Percentiles rank a stretch among this genome's conserved stretches.
Conservation (phyloP, 768 basidiomycete genomes). For the Coprinopsis strossmayeri region DNA sequence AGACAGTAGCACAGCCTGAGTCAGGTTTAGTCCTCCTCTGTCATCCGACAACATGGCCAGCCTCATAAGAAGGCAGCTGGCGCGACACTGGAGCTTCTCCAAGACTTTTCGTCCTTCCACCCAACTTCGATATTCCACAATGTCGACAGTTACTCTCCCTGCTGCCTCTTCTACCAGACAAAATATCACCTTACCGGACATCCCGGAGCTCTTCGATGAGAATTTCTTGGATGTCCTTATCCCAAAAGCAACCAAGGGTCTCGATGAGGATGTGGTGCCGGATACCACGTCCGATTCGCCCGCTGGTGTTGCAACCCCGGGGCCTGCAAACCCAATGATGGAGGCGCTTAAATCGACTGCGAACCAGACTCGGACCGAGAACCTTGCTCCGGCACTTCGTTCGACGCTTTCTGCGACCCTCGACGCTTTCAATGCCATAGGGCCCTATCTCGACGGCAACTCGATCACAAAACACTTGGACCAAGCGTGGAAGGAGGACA, state of each 20-base stretch:
- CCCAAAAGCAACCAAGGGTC: conserved; percentile 25
- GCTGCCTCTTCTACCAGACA: conserved; percentile 27
- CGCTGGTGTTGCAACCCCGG: conserved; percentile 8
- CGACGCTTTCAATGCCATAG: conserved; percentile 50
- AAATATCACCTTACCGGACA: conserved; percentile 43
- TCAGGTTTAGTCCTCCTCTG: no score
- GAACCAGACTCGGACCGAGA: conserved; percentile 43
- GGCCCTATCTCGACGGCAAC: conserved; percentile 14
- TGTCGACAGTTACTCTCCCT: conserved; percentile 13
- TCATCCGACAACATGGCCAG: not conserved
- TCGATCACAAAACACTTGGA: conserved; percentile 30
- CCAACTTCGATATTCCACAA: conserved; percentile 8
- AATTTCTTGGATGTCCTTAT: conserved; percentile 53
- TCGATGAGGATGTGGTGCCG: no score
- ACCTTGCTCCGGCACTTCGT: conserved; percentile 41
- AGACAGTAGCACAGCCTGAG: no score
- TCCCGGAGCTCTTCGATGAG: conserved; percentile 52
- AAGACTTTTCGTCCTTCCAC: not conserved
- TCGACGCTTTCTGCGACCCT: conserved; percentile 48
- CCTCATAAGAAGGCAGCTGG: not conserved
- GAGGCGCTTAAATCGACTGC: conserved; percentile 38
- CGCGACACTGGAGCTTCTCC: not conserved
- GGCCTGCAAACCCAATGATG: conserved; percentile 53
- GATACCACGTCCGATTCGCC: not conserved
- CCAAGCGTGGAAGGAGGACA: conserved; percentile 53